A percentile compares a stretch with the other conserved stretches of the same genome.
These are phyloP conservation scores for Ascochyta rabiei DNA, from an alignment of 2,329 filamentous ascomycete species.

Conservation along the genomic window DNA sequence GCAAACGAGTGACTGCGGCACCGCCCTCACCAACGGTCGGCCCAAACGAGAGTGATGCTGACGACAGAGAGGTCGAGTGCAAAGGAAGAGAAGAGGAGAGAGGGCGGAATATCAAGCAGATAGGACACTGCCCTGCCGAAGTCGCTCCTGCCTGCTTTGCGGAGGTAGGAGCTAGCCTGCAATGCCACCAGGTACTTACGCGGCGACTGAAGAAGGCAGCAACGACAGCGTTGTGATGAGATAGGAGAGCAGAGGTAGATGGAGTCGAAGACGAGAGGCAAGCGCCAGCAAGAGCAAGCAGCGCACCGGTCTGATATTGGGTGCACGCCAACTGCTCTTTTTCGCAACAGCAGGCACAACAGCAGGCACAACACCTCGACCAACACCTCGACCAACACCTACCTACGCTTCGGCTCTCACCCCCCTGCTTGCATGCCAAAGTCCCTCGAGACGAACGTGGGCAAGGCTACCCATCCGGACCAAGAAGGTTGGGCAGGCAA, in stretches of 20 bases:
- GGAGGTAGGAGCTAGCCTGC: slow-evolving; percentile 2
- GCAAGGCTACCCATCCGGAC: not conserved
- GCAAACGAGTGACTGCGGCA: slow-evolving; percentile 22
- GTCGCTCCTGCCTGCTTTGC: slow-evolving; percentile 2
- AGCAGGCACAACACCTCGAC: not conserved
- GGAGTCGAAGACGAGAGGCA: not conserved
- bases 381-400: too few relatives aligned
- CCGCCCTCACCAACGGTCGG: slow-evolving; percentile 18
- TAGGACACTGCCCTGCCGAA: not conserved
- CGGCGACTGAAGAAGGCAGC: not conserved
- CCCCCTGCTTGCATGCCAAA: not conserved
- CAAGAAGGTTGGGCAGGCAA: too few relatives aligned
- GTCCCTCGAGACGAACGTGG: not conserved
- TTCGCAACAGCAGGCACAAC: not conserved
- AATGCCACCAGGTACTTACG: not conserved
- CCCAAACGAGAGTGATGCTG: slow-evolving; percentile 26
- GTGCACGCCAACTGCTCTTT: not conserved
- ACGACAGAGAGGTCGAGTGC: slow-evolving; percentile 12
- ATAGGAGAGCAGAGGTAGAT: not conserved
- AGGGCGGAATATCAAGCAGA: not conserved
- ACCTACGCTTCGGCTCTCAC: not conserved
- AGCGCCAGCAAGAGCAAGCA: not conserved
- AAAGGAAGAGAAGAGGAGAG: not conserved
- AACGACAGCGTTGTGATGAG: not conserved
- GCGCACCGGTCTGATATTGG: not conserved